phyloP scores from a whole-genome alignment of 768 basidiomycete species.

The Cantharellus anzutake region DNA sequence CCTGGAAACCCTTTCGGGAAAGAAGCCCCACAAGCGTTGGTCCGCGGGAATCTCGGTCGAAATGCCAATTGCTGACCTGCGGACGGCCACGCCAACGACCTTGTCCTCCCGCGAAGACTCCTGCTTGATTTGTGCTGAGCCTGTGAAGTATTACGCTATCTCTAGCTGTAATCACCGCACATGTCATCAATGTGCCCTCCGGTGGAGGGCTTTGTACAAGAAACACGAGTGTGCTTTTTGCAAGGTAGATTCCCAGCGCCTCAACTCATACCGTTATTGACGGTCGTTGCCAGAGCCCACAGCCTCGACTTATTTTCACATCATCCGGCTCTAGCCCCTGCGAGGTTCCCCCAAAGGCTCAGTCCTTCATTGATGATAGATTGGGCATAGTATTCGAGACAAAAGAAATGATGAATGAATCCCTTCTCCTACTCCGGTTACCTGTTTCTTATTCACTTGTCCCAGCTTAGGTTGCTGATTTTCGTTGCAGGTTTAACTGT shows the following conservation, averaged over 20 bases:
- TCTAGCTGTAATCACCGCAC: constrained; percentile 87
- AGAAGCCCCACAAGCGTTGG: too few species aligned
- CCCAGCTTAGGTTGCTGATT: neutral
- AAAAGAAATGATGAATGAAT: constrained; percentile 88
- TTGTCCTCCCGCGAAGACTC: constrained; percentile 5
- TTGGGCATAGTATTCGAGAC: constrained; percentile 76
- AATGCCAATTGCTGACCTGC: too few species aligned
- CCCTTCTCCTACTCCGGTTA: constrained; percentile 58
- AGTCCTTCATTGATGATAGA: constrained; percentile 44
- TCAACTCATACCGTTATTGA: neutral
- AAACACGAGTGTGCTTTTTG: constrained; percentile 89
- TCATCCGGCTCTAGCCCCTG: constrained; percentile 40
- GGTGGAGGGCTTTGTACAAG: constrained; percentile 84
- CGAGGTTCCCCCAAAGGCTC: constrained; percentile 32
- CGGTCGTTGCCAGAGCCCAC: constrained; percentile 30
- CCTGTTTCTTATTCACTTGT: neutral
- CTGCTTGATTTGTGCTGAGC: constrained; percentile 93
- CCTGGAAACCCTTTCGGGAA: too few species aligned
- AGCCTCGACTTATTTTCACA: constrained; percentile 59
- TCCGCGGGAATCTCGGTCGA: too few species aligned
- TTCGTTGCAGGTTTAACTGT: constrained; percentile 49
- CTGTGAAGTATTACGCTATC: constrained; percentile 74
- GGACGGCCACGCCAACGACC: too few species aligned
- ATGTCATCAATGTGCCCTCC: constrained; percentile 83
- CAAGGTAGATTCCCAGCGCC: constrained; percentile 37